These are phyloP conservation scores for Ceratobasidium sp. DNA, from an alignment of 1,284 basidiomycete genomes.

Conservation along the genomic window DNA sequence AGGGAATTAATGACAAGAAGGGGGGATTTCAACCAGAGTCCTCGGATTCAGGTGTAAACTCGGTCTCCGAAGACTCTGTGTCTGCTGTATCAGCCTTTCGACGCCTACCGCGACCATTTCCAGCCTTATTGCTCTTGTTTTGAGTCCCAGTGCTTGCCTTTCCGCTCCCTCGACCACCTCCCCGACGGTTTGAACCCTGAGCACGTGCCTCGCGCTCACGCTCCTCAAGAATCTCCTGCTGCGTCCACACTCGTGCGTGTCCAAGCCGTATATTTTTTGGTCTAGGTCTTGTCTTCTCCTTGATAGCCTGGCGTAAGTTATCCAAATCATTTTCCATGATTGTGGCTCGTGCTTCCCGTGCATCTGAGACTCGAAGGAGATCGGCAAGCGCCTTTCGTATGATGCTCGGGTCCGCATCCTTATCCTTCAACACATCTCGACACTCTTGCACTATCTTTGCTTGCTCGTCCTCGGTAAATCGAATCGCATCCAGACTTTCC, in stretches of 20 bases:
- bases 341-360: not conserved
- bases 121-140: not conserved
- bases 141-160: too few relatives aligned
- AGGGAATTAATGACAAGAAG: not conserved
- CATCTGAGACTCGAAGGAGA: not conserved
- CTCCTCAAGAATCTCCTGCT: not conserved
- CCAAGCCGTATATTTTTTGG: not conserved
- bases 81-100: not conserved
- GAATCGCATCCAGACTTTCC: not conserved
- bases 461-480: not conserved
- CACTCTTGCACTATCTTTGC: not conserved
- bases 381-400: conserved; percentile 1
- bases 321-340: conserved; percentile 5
- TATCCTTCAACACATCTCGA: not conserved
- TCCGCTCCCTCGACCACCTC: not conserved
- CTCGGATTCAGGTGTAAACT: conserved; percentile 5
- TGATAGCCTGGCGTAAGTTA: not conserved
- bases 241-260: conserved; percentile 3
- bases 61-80: not conserved
- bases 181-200: not conserved
- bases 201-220: conserved; percentile 21
- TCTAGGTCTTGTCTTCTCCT: conserved; percentile 28
- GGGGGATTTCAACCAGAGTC: not conserved
- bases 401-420: not conserved
- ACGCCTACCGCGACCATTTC: not conserved